A percentile compares a stretch with the other conserved stretches of the same genome.
phyloP scores from a whole-genome alignment of 129 eudicot species.

The Lactuca saligna region DNA sequence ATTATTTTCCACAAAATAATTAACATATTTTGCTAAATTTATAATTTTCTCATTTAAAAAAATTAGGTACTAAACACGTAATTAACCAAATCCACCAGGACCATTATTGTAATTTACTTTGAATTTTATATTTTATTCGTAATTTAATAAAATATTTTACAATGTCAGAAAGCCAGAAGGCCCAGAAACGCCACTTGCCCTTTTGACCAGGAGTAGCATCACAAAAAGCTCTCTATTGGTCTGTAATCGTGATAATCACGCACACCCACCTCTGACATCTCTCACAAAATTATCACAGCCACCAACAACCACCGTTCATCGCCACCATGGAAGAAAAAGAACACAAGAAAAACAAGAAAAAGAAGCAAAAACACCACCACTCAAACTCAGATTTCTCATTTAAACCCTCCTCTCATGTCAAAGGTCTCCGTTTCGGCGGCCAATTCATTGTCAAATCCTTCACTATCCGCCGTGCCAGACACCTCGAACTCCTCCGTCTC shows the following conservation, averaged over 20 bases:
- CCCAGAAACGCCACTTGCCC: not conserved
- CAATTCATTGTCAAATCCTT: slow-evolving; percentile 90
- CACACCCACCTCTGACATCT: not conserved
- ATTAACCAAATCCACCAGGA: too few relatives aligned
- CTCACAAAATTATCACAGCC: slow-evolving; percentile 1
- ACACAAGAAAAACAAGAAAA: slow-evolving; percentile 41
- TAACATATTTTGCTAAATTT: too few relatives aligned
- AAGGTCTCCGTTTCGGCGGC: slow-evolving; percentile 91
- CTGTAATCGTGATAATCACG: not conserved
- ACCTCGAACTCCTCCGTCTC: slow-evolving; percentile 73
- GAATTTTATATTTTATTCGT: too few relatives aligned
- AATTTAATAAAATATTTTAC: not conserved
- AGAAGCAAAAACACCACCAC: slow-evolving; percentile 77
- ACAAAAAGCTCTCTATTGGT: slow-evolving; percentile 11
- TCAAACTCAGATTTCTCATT: slow-evolving; percentile 70
- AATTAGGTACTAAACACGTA: too few relatives aligned
- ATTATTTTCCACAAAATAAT: too few relatives aligned
- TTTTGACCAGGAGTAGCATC: slow-evolving; percentile 1
- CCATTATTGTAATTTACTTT: too few relatives aligned
- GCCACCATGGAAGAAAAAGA: slow-evolving; percentile 49
- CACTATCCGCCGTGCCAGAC: slow-evolving; percentile 88
- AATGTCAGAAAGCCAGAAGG: not conserved
- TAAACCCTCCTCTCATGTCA: slow-evolving; percentile 76
- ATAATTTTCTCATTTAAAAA: too few relatives aligned
- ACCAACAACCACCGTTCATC: slow-evolving; percentile 18